Evolutionary conservation across 2,329 filamentous ascomycete species (phyloP).

Genomic region (Aureobasidium musti): DNA sequence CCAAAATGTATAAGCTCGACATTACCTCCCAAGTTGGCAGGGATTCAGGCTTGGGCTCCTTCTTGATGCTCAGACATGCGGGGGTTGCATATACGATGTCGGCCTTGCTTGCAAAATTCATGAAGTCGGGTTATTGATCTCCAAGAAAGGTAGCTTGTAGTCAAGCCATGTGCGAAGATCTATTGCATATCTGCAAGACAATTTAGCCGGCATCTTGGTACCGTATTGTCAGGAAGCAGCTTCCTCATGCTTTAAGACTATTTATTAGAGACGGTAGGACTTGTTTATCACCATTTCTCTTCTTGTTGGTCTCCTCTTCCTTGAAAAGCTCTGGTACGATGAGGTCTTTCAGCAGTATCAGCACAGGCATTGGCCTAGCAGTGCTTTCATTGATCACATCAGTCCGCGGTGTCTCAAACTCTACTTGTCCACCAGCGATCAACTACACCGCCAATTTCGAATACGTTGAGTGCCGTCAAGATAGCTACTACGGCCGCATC

Average conservation of each 20-base stretch:
- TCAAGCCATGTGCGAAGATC: background rate
- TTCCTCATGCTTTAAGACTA: background rate
- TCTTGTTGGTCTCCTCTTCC: background rate
- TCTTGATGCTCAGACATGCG: background rate
- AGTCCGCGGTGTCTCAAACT: background rate
- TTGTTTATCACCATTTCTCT: background rate
- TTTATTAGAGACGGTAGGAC: background rate
- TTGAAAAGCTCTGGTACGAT: background rate
- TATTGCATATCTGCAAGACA: background rate
- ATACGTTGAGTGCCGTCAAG: constrained; percentile 11
- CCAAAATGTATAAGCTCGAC: constrained; percentile 8
- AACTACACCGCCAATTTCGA: constrained; percentile 10
- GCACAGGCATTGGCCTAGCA: background rate
- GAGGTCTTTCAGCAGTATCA: background rate
- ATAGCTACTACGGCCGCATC: constrained; percentile 21
- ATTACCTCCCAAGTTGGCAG: background rate
- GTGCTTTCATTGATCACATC: background rate
- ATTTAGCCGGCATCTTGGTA: background rate
- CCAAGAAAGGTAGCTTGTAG: background rate
- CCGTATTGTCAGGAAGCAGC: background rate
- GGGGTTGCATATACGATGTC: constrained; percentile 5
- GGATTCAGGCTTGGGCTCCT: background rate
- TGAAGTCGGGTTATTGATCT: background rate
- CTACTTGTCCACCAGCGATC: constrained; percentile 6
- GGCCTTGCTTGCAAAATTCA: too few species aligned